These are phyloP conservation scores for Brettanomyces naardenensis DNA, from an alignment of 805 yeast genomes.

Conservation along the genomic window DNA sequence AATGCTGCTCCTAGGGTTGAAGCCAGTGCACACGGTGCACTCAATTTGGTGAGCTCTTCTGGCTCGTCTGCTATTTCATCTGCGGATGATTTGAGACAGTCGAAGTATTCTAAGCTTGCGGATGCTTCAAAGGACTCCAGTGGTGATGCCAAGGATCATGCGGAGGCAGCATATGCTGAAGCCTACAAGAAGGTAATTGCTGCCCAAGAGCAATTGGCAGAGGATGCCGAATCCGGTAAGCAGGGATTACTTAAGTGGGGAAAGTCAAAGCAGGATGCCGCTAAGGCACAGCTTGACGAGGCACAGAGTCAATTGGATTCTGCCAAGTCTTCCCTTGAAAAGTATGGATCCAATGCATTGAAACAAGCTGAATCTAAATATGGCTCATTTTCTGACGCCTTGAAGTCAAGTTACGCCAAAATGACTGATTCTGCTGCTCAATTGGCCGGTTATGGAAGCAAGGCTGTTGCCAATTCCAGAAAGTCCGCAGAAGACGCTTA, in stretches of 20 bases:
- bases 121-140: constrained; percentile 14
- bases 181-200: constrained; percentile 1
- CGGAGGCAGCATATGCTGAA: constrained; percentile 1
- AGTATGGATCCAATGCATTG: constrained; percentile 4
- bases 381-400: neutral
- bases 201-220: constrained; percentile 1
- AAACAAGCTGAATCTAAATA: constrained; percentile 4
- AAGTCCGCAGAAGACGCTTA: constrained; percentile 12
- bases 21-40: too few species aligned
- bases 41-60: neutral
- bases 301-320: constrained; percentile 4
- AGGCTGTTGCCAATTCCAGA: neutral
- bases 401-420: neutral
- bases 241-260: neutral
- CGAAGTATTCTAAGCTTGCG: neutral
- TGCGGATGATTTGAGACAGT: neutral
- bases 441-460: too few species aligned
- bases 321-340: neutral
- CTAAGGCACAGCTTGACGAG: neutral
- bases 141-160: neutral
- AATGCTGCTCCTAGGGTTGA: constrained; percentile 8
- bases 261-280: neutral
- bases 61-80: neutral
- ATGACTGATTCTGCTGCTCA: neutral
- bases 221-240: neutral